Percentiles rank a stretch among this genome's conserved stretches.
These are phyloP conservation scores for Mycena citricolor DNA, from an alignment of 1,284 basidiomycete genomes.

Conservation along the genomic window DNA sequence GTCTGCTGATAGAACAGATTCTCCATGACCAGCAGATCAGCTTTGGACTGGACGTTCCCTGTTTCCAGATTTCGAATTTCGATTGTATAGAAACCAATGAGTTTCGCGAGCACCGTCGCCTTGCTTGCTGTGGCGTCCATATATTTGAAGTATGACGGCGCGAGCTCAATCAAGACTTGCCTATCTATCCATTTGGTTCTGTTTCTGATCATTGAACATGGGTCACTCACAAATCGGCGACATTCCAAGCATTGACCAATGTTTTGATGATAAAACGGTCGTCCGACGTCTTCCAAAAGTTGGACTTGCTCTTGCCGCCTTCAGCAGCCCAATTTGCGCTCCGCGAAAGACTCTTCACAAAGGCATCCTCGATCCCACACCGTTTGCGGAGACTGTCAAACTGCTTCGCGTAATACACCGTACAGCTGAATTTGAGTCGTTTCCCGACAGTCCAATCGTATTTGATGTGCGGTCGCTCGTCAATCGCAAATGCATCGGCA, in stretches of 20 bases:
- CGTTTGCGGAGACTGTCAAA: conserved; percentile 65
- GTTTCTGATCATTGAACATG: conserved; percentile 3
- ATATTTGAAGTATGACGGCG: conserved; percentile 74
- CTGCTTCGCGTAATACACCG: conserved; percentile 76
- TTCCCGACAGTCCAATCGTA: conserved; percentile 77
- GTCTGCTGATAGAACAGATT: conserved; percentile 74
- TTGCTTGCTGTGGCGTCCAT: conserved; percentile 66
- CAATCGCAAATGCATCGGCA: conserved; percentile 46
- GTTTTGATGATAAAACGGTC: conserved; percentile 81
- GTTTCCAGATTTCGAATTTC: conserved; percentile 74
- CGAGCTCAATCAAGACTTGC: conserved; percentile 73
- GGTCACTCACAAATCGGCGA: conserved; percentile 69
- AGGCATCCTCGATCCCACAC: conserved; percentile 66
- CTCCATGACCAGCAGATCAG: conserved; percentile 80
- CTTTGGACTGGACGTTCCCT: conserved; percentile 60
- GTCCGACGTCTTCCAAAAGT: conserved; percentile 79
- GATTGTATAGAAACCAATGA: conserved; percentile 77
- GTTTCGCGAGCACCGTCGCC: conserved; percentile 70
- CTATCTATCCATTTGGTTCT: conserved; percentile 36
- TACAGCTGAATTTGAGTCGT: conserved; percentile 72
- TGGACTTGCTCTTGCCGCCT: conserved; percentile 69
- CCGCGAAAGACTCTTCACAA: conserved; percentile 59
- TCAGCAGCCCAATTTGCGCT: conserved; percentile 70
- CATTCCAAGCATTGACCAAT: conserved; percentile 80
- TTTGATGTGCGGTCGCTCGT: conserved; percentile 75